phyloP scores from a whole-genome alignment of 106 monocot genomes.

The Acorus calamus region DNA sequence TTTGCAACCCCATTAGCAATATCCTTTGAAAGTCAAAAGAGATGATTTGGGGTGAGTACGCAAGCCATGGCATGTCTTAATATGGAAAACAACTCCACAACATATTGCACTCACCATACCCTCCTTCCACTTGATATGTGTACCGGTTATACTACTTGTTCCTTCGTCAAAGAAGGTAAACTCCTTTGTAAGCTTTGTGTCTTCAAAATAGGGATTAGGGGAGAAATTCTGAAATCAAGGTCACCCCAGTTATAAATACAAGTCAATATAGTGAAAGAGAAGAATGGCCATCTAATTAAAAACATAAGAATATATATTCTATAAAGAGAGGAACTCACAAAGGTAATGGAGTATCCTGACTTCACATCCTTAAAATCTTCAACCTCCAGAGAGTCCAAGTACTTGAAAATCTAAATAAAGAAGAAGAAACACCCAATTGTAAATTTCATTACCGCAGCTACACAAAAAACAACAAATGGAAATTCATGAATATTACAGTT shows the following conservation, averaged over 20 bases:
- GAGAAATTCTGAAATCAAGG: conserved; percentile 44
- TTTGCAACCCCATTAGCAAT: conserved; percentile 43
- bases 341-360: conserved; percentile 75
- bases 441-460: neutral
- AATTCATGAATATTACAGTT: too few species aligned
- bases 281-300: neutral
- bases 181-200: conserved; percentile 53
- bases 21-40: conserved; percentile 20
- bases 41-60: neutral
- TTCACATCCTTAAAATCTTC: conserved; percentile 86
- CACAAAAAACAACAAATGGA: neutral
- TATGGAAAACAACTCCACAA: neutral
- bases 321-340: conserved; percentile 33
- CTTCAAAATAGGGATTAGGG: conserved; percentile 73
- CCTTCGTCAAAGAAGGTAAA: conserved; percentile 62
- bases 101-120: conserved; percentile 43
- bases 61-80: neutral
- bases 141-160: conserved; percentile 45
- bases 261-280: neutral
- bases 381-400: conserved; percentile 70
- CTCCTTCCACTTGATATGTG: conserved; percentile 80
- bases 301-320: neutral
- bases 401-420: conserved; percentile 61
- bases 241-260: neutral
- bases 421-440: neutral